These are phyloP conservation scores for Picea abies DNA, from an alignment of 83 land plant species.

Conservation along the genomic window DNA sequence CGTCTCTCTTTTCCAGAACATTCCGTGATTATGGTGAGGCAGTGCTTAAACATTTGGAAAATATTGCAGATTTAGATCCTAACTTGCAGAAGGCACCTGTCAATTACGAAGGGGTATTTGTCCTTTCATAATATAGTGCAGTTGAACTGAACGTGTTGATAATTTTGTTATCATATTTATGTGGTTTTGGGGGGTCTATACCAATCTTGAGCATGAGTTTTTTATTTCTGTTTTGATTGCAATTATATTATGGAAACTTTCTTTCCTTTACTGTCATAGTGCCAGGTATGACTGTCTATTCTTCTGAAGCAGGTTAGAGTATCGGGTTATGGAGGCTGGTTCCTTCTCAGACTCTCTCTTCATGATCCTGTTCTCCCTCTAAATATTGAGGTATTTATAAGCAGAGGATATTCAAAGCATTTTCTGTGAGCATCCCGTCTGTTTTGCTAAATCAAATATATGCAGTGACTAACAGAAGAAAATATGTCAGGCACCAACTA, in stretches of 20 bases:
- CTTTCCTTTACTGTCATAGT: neutral
- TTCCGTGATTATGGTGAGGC: slow-evolving; percentile 97
- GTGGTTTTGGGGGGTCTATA: neutral
- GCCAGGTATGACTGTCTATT: neutral
- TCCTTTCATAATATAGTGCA: neutral
- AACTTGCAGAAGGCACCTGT: slow-evolving; percentile 82
- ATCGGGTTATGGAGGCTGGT: slow-evolving; percentile 97
- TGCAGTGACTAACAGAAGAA: slow-evolving; percentile 1
- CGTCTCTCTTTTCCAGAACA: slow-evolving; percentile 47
- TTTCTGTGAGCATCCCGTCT: neutral
- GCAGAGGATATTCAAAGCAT: neutral
- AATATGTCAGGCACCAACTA: slow-evolving; percentile 69
- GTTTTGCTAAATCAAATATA: neutral
- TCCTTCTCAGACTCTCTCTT: slow-evolving; percentile 92
- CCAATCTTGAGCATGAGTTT: neutral
- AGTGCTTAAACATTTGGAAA: slow-evolving; percentile 80
- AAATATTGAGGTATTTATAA: slow-evolving; percentile 77
- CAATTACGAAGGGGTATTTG: slow-evolving; percentile 95
- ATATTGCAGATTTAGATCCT: slow-evolving; percentile 48
- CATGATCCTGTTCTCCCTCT: slow-evolving; percentile 98
- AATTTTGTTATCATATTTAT: neutral
- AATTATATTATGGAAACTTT: neutral
- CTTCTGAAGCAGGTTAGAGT: slow-evolving; percentile 33
- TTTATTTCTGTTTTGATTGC: neutral
- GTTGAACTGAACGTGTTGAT: neutral